Conservation (phyloP, 345 rosid species). For the Populus ilicifolia region DNA sequence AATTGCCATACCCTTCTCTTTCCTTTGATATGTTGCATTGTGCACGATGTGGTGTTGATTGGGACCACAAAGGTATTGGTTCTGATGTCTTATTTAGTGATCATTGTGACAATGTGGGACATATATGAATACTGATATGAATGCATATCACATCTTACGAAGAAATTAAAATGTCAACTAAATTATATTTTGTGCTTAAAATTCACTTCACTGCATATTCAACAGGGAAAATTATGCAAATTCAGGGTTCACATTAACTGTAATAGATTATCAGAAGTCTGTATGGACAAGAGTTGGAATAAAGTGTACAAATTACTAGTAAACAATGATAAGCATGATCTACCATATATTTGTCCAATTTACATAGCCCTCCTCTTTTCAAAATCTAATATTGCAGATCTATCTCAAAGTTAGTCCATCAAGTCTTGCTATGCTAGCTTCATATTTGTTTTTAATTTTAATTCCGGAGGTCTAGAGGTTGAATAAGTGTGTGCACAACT, state of each 20-base stretch:
- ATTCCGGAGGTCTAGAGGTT: not conserved
- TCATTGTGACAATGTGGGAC: not conserved
- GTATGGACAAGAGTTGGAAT: not conserved
- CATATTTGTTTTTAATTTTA: not conserved
- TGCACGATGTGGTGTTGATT: slow-evolving; percentile 82
- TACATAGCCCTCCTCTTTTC: not conserved
- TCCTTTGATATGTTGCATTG: slow-evolving; percentile 99
- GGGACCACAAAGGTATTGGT: slow-evolving; percentile 89
- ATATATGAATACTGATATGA: not conserved
- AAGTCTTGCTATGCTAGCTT: not conserved
- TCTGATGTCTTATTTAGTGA: not conserved
- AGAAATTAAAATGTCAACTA: not conserved
- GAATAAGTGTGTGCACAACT: not conserved
- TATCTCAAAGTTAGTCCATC: not conserved
- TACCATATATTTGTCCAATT: not conserved
- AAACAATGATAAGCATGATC: not conserved
- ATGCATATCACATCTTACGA: not conserved
- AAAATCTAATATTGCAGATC: not conserved
- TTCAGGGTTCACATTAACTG: not conserved
- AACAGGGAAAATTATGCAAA: not conserved
- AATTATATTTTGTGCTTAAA: not conserved
- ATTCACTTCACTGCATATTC: not conserved
- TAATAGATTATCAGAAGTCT: not conserved
- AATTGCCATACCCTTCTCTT: slow-evolving; percentile 94
- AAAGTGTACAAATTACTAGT: not conserved